Percentiles rank a stretch among this genome's conserved stretches.
Conservation (phyloP, 805 yeast genomes). For the Schwanniomyces yamadae region DNA sequence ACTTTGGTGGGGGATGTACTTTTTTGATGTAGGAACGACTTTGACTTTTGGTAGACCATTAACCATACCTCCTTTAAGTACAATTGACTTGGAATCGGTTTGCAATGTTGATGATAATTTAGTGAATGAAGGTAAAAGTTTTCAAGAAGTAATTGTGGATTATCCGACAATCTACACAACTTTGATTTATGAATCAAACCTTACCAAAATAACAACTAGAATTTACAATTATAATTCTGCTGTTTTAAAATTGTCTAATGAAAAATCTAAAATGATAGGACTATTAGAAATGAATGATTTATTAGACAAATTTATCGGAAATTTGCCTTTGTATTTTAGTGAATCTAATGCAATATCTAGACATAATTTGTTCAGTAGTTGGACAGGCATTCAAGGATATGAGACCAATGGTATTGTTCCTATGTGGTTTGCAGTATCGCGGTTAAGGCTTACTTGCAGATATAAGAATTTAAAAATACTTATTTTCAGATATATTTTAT, state of each 20-base stretch:
- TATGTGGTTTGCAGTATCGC: slow-evolving; percentile 17
- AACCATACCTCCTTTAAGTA: slow-evolving; percentile 19
- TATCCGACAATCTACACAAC: slow-evolving; percentile 21
- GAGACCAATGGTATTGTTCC: slow-evolving; percentile 8
- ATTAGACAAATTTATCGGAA: slow-evolving; percentile 12
- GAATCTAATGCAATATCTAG: slow-evolving; percentile 12
- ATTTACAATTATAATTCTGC: slow-evolving; percentile 19
- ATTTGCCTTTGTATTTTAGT: slow-evolving; percentile 14
- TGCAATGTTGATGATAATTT: slow-evolving; percentile 17
- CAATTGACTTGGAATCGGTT: slow-evolving; percentile 18
- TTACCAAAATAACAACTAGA: slow-evolving; percentile 19
- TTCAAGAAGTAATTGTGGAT: slow-evolving; percentile 12
- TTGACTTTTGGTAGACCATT: slow-evolving; percentile 20
- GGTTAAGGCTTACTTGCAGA: slow-evolving; percentile 16
- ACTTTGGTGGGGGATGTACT: slow-evolving; percentile 24
- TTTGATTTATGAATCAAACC: slow-evolving; percentile 18
- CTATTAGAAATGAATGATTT: slow-evolving; percentile 19
- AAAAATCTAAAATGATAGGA: slow-evolving; percentile 21
- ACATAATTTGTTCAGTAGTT: slow-evolving; percentile 1
- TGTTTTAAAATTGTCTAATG: slow-evolving; percentile 17
- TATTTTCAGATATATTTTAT: slow-evolving; percentile 18
- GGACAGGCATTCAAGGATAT: slow-evolving; percentile 2
- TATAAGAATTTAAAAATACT: slow-evolving; percentile 17
- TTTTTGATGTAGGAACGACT: slow-evolving; percentile 21
- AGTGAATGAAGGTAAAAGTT: slow-evolving; percentile 9